A percentile compares a stretch with the other conserved stretches of the same genome.
phyloP scores from a whole-genome alignment of 495 filamentous ascomycete genomes.

The Evernia prunastri region DNA sequence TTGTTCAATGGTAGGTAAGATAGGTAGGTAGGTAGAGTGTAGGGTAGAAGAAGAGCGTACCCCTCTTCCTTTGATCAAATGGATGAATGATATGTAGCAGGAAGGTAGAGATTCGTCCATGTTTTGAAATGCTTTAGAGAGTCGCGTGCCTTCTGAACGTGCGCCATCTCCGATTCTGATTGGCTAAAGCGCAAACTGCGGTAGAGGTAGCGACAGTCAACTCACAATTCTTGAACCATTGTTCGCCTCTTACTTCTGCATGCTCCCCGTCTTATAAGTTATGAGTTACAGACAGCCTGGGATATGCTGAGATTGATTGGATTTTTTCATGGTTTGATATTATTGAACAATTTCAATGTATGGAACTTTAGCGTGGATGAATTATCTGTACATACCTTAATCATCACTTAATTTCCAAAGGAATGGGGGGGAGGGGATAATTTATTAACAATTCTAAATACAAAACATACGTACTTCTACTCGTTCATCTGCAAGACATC shows the following conservation, averaged over 20 bases:
- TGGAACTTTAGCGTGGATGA: too few relatives aligned
- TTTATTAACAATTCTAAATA: too few relatives aligned
- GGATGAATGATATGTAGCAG: neutral
- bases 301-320: too few relatives aligned
- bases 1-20: neutral
- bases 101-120: neutral
- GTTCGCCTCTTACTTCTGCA: neutral
- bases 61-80: conserved; percentile 6
- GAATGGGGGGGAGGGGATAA: too few relatives aligned
- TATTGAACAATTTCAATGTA: too few relatives aligned
- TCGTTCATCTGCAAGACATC: too few relatives aligned
- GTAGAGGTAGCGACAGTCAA: neutral
- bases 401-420: too few relatives aligned
- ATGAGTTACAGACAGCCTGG: too few relatives aligned
- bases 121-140: neutral
- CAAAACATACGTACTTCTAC: too few relatives aligned
- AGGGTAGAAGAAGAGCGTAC: neutral
- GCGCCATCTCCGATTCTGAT: neutral
- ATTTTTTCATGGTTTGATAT: too few relatives aligned
- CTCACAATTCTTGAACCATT: neutral
- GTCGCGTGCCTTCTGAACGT: conserved; percentile 8
- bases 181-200: neutral
- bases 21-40: neutral
- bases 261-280: neutral
- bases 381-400: too few relatives aligned